phyloP scores from a whole-genome alignment of 1,284 basidiomycete genomes.

The Rhodotorula sp. region DNA sequence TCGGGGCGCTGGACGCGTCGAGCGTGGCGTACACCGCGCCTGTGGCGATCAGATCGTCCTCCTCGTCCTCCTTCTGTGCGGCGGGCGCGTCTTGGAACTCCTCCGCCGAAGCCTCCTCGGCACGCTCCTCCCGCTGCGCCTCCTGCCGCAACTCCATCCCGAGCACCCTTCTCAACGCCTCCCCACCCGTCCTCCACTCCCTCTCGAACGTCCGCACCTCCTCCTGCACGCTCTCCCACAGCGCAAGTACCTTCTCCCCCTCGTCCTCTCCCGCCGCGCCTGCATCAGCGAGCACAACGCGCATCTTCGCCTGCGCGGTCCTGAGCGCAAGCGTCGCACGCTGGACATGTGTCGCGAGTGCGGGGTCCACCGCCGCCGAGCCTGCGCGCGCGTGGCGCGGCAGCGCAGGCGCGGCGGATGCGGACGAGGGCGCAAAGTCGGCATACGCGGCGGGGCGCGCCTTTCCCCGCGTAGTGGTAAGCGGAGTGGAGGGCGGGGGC shows the following conservation, averaged over 20 bases:
- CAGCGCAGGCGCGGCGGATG: background rate
- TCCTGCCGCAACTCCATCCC: background rate
- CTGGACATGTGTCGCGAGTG: background rate
- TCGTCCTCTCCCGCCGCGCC: background rate
- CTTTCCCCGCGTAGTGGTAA: background rate
- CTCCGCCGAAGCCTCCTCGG: background rate
- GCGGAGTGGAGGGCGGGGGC: background rate
- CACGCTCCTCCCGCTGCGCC: background rate
- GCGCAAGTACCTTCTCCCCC: background rate
- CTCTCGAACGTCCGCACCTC: conserved; percentile 11
- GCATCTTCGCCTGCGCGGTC: conserved; percentile 15
- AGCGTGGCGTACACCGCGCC: conserved; percentile 19
- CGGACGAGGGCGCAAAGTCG: conserved; percentile 5
- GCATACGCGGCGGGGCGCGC: background rate
- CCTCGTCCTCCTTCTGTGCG: background rate
- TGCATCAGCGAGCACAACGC: background rate
- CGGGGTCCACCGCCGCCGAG: background rate
- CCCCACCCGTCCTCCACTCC: conserved; percentile 6
- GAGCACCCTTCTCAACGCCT: background rate
- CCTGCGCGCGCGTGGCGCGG: background rate
- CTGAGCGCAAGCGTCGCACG: conserved; percentile 9
- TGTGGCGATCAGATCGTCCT: background rate
- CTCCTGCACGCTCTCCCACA: conserved; percentile 17
- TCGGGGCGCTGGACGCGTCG: background rate
- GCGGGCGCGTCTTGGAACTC: background rate